Evolutionary conservation across 148 eudicot species (phyloP).

Genomic region (Nyssa sinensis): DNA sequence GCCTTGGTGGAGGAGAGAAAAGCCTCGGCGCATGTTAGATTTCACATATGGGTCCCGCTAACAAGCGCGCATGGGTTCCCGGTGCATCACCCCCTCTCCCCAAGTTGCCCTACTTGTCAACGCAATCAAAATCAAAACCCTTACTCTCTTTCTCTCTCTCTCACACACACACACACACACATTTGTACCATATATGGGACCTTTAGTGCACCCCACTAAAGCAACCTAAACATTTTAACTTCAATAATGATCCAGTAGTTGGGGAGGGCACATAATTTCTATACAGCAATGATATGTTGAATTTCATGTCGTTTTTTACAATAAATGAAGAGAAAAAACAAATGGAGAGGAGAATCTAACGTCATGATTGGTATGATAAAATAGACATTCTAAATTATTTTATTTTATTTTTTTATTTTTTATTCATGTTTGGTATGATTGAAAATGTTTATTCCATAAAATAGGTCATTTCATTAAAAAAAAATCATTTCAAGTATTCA

Average conservation of each 20-base stretch:
- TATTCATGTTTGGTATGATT: too few relatives aligned
- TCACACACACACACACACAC: too few relatives aligned
- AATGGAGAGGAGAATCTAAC: too few relatives aligned
- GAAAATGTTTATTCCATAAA: too few relatives aligned
- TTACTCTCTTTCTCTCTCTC: too few relatives aligned
- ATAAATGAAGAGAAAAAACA: too few relatives aligned
- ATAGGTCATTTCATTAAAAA: too few relatives aligned
- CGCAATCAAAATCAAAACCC: background rate
- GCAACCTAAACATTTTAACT: slow-evolving; percentile 24
- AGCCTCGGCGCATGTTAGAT: slow-evolving; percentile 2
- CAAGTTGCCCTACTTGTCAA: background rate
- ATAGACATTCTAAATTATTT: too few relatives aligned
- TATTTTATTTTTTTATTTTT: too few relatives aligned
- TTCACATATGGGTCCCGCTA: slow-evolving; percentile 4
- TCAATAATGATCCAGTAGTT: slow-evolving; percentile 9
- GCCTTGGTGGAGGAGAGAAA: background rate
- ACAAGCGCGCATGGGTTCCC: slow-evolving; percentile 4
- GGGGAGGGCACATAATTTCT: slow-evolving; percentile 21
- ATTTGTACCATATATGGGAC: slow-evolving; percentile 18
- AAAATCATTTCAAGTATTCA: too few relatives aligned
- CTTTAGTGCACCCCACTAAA: slow-evolving; percentile 43
- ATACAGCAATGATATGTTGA: slow-evolving; percentile 24
- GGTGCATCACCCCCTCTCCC: background rate
- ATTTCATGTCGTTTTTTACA: slow-evolving; percentile 19
- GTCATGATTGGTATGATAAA: too few relatives aligned